Evolutionary conservation across 225 moss, liverwort and hornwort genomes (phyloP).

Genomic region (Antitrichia curtipendula): DNA sequence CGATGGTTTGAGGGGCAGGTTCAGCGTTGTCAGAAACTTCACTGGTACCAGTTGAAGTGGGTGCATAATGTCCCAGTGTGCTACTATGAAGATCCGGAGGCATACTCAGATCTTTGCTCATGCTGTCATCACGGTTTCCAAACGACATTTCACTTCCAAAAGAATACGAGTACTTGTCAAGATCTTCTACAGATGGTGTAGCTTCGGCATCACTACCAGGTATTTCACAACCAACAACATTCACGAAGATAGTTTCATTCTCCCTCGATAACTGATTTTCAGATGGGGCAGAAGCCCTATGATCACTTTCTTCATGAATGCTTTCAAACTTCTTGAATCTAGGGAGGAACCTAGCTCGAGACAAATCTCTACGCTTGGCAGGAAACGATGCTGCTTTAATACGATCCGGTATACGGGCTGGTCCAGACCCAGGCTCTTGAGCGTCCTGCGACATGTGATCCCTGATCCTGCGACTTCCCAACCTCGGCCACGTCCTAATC

Average conservation of each 20-base stretch:
- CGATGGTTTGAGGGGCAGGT: background rate
- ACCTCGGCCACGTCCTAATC: constrained; percentile 41
- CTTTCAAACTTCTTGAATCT: constrained; percentile 22
- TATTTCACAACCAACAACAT: constrained; percentile 22
- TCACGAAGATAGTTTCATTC: background rate
- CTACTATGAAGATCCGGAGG: background rate
- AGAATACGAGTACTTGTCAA: constrained; percentile 13
- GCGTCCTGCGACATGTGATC: background rate
- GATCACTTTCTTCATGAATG: constrained; percentile 17
- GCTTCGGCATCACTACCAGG: background rate
- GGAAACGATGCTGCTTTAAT: constrained; percentile 45
- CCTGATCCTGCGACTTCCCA: constrained; percentile 37
- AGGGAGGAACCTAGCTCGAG: constrained; percentile 33
- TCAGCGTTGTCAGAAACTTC: constrained; percentile 13
- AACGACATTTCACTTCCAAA: constrained; percentile 30
- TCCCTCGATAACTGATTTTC: background rate
- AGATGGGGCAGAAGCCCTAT: background rate
- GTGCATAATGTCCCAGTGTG: background rate
- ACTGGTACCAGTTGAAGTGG: background rate
- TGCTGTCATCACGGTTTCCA: constrained; percentile 14
- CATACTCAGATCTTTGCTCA: constrained; percentile 6
- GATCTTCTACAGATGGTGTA: constrained; percentile 29
- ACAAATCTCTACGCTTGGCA: constrained; percentile 16
- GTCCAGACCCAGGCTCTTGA: background rate
- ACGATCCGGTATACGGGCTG: background rate